Evolutionary conservation across 768 basidiomycete genomes (phyloP), one percentile per base, ranked within the genome.

Genomic region (Daedalea quercina): DNA sequence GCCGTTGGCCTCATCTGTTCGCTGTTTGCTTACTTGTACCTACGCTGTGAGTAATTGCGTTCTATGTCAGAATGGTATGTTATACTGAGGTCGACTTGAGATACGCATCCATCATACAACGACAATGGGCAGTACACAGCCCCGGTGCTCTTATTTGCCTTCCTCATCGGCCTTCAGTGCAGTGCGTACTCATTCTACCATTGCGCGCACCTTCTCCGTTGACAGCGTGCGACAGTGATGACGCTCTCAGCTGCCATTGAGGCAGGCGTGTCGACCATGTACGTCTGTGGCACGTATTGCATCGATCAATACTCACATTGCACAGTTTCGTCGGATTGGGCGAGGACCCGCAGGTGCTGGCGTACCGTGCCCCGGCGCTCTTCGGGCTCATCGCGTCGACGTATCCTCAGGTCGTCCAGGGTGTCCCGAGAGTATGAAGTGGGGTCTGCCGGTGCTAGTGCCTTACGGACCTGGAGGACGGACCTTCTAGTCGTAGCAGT

Each of bases 241-340:
- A 87, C 86, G 6, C 69, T 88, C 55, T 79, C 81, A 2, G 83
- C 84, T 12, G 81, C 85, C 3, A 82, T 90, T 58, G 89, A 92
- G 63, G 89, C 88, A 13, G 91, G 90, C 47, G 90, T 93, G 1
- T 91, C 89, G 1, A 92, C 90, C 1, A 90, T 92, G 82, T 89
- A 66, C 57, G 78, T 63, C 40, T 19, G 40, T 33, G 6, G 33
- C 19, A 15, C 9, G 23, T 24, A 31, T n/a, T n/a, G n/a, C 28
- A 11, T 11, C 11, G 28, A 31, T 31, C 4, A 31, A 11, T 31
- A 31, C 6, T 31, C 3, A 11, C 11, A 31, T 31, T 7, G n/a
- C 22, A 19, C 51, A 87, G 85, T 33, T 90, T 92, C 63, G 90
- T 93, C 28, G 90, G 89, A 8, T 74, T 93, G 9, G 89, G 81